A percentile compares a stretch with the other conserved stretches of the same genome.
Conservation (phyloP, 768 basidiomycete genomes). For the Lactarius indigo region DNA sequence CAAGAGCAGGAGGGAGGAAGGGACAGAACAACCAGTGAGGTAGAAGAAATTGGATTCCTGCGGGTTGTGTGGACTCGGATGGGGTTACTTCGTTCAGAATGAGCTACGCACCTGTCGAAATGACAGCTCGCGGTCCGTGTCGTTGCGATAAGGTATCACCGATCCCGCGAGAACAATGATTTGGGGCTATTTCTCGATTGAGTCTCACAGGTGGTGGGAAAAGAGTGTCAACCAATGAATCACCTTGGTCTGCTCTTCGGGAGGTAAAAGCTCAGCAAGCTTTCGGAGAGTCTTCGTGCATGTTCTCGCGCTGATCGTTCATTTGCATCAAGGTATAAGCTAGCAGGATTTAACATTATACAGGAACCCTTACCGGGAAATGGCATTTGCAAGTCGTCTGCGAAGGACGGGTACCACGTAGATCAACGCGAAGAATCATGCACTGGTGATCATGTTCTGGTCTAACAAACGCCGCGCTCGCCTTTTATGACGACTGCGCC, state of each 20-base stretch:
- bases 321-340: background rate
- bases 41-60: slow-evolving; percentile 88
- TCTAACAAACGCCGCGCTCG: background rate
- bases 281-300: slow-evolving; percentile 50
- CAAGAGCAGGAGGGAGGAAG: slow-evolving; percentile 64
- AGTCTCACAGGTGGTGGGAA: background rate
- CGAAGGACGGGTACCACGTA: background rate
- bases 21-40: slow-evolving; percentile 74
- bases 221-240: slow-evolving; percentile 2
- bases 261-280: slow-evolving; percentile 48
- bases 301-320: slow-evolving; percentile 46
- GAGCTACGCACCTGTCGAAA: slow-evolving; percentile 48
- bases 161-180: slow-evolving; percentile 64
- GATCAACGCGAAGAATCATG: background rate
- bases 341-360: background rate
- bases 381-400: background rate
- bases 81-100: slow-evolving; percentile 29
- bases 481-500: background rate
- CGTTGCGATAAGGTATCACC: slow-evolving; percentile 61
- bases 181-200: slow-evolving; percentile 52
- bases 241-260: slow-evolving; percentile 51
- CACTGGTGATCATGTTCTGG: background rate
- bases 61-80: background rate
- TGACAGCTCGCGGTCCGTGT: slow-evolving; percentile 78
- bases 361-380: slow-evolving; percentile 6